Percentiles rank a stretch among this genome's conserved stretches.
phyloP scores from a whole-genome alignment of 1,284 basidiomycete genomes.

The Vanrija humicola region DNA sequence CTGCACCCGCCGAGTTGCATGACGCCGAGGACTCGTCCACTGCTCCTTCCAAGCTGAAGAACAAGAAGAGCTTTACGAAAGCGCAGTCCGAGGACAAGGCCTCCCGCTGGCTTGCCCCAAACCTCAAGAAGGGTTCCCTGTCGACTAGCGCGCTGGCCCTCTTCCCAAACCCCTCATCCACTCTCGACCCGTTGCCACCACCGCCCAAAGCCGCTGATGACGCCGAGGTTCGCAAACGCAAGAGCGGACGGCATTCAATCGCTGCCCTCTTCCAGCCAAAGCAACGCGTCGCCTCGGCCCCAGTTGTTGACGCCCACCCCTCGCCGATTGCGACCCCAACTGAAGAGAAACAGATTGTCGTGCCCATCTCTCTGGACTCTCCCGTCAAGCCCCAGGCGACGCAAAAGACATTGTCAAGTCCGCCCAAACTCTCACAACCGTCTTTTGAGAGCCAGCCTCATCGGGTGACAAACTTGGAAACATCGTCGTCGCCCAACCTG shows the following conservation, averaged over 20 bases:
- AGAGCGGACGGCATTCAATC: not conserved
- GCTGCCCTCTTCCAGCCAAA: not conserved
- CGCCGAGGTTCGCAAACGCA: not conserved
- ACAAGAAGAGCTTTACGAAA: not conserved
- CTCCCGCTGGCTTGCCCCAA: not conserved
- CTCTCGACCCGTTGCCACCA: not conserved
- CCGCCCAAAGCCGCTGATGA: not conserved
- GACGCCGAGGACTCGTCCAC: no score
- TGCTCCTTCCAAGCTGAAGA: not conserved
- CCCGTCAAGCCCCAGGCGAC: not conserved
- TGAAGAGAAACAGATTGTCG: not conserved
- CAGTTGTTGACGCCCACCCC: not conserved
- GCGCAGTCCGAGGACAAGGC: not conserved
- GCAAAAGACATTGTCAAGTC: not conserved
- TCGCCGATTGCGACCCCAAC: not conserved
- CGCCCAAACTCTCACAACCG: not conserved
- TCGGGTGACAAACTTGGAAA: no score
- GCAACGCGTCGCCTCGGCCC: not conserved
- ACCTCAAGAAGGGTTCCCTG: not conserved
- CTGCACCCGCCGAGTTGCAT: no score
- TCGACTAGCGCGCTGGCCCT: not conserved
- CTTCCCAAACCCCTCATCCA: no score
- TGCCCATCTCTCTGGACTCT: no score
- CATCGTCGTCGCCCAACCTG: no score
- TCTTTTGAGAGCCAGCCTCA: not conserved